These are phyloP conservation scores for Pogostemon cablin DNA, from an alignment of 257 asterid species.

Conservation along the genomic window DNA sequence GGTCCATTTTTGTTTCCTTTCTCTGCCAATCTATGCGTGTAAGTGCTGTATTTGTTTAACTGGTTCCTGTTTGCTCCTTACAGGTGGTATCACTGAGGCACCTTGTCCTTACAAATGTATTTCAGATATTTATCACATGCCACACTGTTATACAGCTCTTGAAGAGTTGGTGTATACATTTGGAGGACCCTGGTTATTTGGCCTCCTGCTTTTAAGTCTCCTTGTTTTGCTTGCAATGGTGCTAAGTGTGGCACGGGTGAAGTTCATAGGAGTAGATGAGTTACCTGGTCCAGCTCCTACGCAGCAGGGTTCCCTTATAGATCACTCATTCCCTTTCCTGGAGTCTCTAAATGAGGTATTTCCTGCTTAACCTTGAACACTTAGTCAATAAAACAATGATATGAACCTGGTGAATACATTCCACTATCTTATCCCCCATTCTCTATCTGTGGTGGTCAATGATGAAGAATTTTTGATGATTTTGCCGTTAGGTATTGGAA, in stretches of 20 bases:
- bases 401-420: constrained; percentile 15
- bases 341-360: constrained; percentile 96
- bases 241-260: constrained; percentile 95
- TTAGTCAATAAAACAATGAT: background rate
- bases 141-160: constrained; percentile 94
- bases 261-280: constrained; percentile 91
- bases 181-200: constrained; percentile 99
- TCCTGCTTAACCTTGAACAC: background rate
- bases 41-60: constrained; percentile 21
- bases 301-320: constrained; percentile 86
- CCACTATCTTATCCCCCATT: constrained; percentile 22
- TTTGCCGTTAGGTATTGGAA: constrained; percentile 78
- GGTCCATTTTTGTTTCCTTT: constrained; percentile 14
- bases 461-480: constrained; percentile 33
- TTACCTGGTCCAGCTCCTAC: constrained; percentile 89
- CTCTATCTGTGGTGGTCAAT: constrained; percentile 18
- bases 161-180: constrained; percentile 95
- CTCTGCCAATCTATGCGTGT: constrained; percentile 17
- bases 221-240: constrained; percentile 88
- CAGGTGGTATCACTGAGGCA: constrained; percentile 89
- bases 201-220: constrained; percentile 82
- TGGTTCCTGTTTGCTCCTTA: constrained; percentile 35
- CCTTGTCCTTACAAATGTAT: constrained; percentile 96
- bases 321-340: constrained; percentile 95
- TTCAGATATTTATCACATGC: constrained; percentile 93